A percentile compares a stretch with the other conserved stretches of the same genome.
phyloP scores from a whole-genome alignment of 148 eudicot species.

The Rhododendron henanense region DNA sequence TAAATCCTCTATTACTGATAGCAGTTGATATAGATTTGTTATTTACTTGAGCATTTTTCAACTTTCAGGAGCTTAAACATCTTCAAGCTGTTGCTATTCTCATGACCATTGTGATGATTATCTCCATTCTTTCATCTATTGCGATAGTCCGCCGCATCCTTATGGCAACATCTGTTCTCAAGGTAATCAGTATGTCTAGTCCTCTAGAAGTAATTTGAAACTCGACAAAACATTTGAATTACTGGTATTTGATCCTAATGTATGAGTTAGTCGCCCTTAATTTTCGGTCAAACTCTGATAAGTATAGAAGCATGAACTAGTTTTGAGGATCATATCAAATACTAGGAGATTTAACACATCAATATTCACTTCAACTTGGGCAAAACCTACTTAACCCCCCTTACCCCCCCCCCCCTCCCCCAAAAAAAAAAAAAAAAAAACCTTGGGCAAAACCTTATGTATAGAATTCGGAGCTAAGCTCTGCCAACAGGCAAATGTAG shows the following conservation, averaged over 20 bases:
- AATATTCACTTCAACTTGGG: neutral
- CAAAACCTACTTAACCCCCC: no score
- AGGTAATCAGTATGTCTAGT: slow-evolving; percentile 41
- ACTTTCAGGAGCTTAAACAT: slow-evolving; percentile 77
- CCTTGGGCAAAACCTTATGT: neutral
- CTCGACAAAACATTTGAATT: neutral
- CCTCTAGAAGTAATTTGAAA: neutral
- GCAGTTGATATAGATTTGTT: slow-evolving; percentile 9
- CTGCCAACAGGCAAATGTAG: neutral
- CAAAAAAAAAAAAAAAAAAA: no score
- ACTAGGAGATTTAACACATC: neutral
- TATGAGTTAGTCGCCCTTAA: neutral
- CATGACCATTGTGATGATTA: slow-evolving; percentile 75
- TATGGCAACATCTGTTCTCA: slow-evolving; percentile 95
- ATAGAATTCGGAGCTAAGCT: neutral
- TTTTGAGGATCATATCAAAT: neutral
- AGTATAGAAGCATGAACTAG: neutral
- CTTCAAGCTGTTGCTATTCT: slow-evolving; percentile 66
- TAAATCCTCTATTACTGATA: neutral
- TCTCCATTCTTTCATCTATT: slow-evolving; percentile 74
- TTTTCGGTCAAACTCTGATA: neutral
- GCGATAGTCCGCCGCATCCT: slow-evolving; percentile 91
- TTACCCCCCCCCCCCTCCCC: no score
- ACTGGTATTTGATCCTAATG: neutral
- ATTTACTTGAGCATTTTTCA: slow-evolving; percentile 7